Conservation (phyloP, 106 monocot genomes). For the Apostasia ramifera region DNA sequence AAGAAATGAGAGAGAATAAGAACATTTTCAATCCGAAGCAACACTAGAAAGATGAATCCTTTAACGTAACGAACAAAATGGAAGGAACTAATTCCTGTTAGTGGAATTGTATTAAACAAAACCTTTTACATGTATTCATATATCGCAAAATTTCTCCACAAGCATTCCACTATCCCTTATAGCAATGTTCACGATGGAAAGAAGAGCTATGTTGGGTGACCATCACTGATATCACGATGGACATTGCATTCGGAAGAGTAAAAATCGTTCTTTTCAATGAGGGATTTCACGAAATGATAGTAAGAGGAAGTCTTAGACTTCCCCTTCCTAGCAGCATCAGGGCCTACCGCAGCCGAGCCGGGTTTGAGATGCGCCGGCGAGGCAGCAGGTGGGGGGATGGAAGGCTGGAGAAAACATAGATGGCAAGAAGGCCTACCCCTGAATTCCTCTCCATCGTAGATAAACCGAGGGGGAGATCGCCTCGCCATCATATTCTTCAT, state of each 20-base stretch:
- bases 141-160: no score
- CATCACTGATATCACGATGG: slow-evolving; percentile 2
- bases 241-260: slow-evolving; percentile 25
- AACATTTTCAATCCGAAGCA: no score
- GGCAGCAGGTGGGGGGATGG: no score
- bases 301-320: slow-evolving; percentile 6
- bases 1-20: no score
- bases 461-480: slow-evolving; percentile 2
- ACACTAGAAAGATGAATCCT: no score
- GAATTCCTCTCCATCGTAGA: slow-evolving; percentile 12
- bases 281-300: slow-evolving; percentile 10
- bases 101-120: no score
- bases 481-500: not conserved
- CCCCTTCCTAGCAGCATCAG: no score
- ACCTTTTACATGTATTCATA: no score
- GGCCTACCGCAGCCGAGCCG: not conserved
- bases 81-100: no score
- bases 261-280: slow-evolving; percentile 24
- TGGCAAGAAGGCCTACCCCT: slow-evolving; percentile 12
- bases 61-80: no score
- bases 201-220: not conserved
- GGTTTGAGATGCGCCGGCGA: not conserved
- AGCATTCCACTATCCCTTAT: no score
- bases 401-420: not conserved
- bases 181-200: not conserved